Base-by-base conservation (phyloP, 495 filamentous ascomycete species). In the Friedmanniomyces endolithicus region DNA sequence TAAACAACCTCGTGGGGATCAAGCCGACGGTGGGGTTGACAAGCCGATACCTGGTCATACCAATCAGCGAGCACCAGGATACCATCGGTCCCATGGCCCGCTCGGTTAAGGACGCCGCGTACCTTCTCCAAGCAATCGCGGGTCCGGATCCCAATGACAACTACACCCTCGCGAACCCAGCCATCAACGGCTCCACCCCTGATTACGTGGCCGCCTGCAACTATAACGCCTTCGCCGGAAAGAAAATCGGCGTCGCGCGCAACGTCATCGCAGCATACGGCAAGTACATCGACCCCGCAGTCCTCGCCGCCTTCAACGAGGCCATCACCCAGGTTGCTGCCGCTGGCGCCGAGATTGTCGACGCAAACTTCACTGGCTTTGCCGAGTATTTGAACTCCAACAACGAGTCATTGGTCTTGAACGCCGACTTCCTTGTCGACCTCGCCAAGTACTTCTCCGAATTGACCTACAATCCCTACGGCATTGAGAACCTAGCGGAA, bases 11-110 rank as follows among this genome's bases (percentile, higher is more conserved):
- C n/a, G 74, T 72, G 14, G 73, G 78, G 7, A 76, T 82, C 65
- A 86, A 86, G 65, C 83, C 83, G 11, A 83, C 82, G 0, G 80
- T 85, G 11, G 84, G 84, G 0, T 71, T 84, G n/a, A 84, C 79
- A 9, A 81, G 77, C 16, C 68, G 80, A 11, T 64, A 74, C 51
- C 69, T 81, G 20, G 80, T 84, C 17, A 77, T 86, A 24, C 83
- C 83, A 17, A 75, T 84, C 50, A 75, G 69, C 34, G 66, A 78
- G 63, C 77, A 74, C 57, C 80, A 81, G 63, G 83, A 86, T 59
- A 85, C 81, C 0, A 70, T 84, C 24, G 83, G 82, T 0, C 79
- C 82, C 0, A 77, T 86, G 72, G 75, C 81, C 12, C 65, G 78
- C 16, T 80, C 74, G 0, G 82, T 87, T 53, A 78, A 75, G 58